phyloP scores from a whole-genome alignment of 345 rosid genomes.

The Brassica rapa region DNA sequence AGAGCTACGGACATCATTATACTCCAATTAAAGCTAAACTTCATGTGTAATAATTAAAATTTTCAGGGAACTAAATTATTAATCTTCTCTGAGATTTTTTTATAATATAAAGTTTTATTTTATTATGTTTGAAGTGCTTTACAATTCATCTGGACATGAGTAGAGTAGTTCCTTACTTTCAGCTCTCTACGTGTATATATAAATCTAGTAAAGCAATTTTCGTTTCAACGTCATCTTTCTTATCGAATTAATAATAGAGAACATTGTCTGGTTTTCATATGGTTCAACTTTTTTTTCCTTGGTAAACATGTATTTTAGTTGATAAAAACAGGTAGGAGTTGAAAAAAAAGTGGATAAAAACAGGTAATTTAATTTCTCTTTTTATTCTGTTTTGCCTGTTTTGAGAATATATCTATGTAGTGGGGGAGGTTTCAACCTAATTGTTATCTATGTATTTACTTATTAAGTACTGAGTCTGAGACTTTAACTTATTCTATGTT shows the following conservation, averaged over 20 bases:
- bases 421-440: constrained; percentile 25
- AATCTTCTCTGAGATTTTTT: constrained; percentile 4
- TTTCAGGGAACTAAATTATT: constrained; percentile 12
- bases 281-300: constrained; percentile 1
- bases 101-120: constrained; percentile 2
- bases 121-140: constrained; percentile 28
- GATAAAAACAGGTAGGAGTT: neutral
- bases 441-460: neutral
- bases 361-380: neutral
- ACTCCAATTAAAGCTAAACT: constrained; percentile 44
- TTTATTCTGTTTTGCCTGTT: neutral
- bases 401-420: neutral
- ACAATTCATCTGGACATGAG: constrained; percentile 33
- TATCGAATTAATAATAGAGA: neutral
- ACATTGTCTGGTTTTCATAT: neutral
- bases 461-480: neutral
- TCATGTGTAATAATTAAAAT: constrained; percentile 40
- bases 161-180: constrained; percentile 41
- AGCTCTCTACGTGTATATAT: constrained; percentile 30
- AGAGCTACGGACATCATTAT: constrained; percentile 47
- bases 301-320: neutral
- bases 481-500: neutral
- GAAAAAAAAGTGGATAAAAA: neutral
- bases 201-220: constrained; percentile 8
- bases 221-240: constrained; percentile 2